Evolutionary conservation across 2,329 filamentous ascomycete species (phyloP).

Genomic region (Apiospora aurea): DNA sequence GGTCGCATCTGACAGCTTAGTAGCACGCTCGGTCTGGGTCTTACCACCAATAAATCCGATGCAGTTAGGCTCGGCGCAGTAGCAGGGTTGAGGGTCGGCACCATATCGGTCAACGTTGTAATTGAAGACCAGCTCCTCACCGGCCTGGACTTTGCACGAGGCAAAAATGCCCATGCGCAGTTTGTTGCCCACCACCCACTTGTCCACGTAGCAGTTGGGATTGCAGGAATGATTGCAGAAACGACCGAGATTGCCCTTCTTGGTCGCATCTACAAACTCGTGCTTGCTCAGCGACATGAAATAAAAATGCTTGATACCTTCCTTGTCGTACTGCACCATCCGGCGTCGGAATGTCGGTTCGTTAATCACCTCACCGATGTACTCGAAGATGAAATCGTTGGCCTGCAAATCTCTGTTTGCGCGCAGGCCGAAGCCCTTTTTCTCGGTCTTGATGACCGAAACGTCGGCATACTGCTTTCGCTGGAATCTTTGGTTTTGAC

Average conservation of each 20-base stretch:
- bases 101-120: conserved; percentile 99
- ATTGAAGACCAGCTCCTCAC: conserved; percentile 97
- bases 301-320: conserved; percentile 99
- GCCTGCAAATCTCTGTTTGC: conserved; percentile 78
- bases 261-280: conserved; percentile 97
- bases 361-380: conserved; percentile 97
- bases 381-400: conserved; percentile 96
- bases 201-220: conserved; percentile 98
- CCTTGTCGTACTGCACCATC: conserved; percentile 91
- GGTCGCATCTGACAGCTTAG: conserved; percentile 85
- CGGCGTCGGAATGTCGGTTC: conserved; percentile 87
- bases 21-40: conserved; percentile 94
- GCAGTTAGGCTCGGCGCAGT: conserved; percentile 93
- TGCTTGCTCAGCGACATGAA: conserved; percentile 98
- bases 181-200: conserved; percentile 98
- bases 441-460: conserved; percentile 95
- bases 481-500: conserved; percentile 95
- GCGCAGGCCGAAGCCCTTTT: conserved; percentile 94
- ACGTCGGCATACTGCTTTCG: conserved; percentile 89
- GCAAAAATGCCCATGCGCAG: conserved; percentile 99
- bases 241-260: conserved; percentile 91
- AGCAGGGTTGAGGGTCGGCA: conserved; percentile 94
- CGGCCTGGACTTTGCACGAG: conserved; percentile 80
- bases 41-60: conserved; percentile 97
- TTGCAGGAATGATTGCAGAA: conserved; percentile 99